phyloP scores from a whole-genome alignment of 805 yeast species.

The Saccharomycopsis lassenensis region DNA sequence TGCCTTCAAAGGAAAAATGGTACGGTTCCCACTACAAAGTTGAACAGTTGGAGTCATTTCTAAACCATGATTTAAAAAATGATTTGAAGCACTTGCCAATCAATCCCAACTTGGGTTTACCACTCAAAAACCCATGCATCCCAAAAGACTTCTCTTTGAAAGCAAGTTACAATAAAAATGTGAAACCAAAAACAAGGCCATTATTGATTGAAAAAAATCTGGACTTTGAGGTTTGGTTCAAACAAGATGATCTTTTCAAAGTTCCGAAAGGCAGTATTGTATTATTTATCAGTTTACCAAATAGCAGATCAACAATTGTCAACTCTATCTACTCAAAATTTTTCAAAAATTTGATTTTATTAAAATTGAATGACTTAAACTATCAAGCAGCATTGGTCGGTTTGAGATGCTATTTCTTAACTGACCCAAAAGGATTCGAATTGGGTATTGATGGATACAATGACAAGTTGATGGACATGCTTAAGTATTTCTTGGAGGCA shows the following conservation, averaged over 20 bases:
- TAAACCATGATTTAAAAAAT: conserved; percentile 28
- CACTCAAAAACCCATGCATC: conserved; percentile 67
- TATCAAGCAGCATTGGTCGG: conserved; percentile 85
- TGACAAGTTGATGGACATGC: conserved; percentile 59
- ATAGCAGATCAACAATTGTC: conserved; percentile 46
- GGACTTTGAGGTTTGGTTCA: conserved; percentile 62
- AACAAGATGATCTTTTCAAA: conserved; percentile 79
- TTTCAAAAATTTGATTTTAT: conserved; percentile 62
- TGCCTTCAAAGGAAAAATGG: conserved; percentile 60
- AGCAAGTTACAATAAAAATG: conserved; percentile 20
- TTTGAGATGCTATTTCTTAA: conserved; percentile 42
- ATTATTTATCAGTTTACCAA: conserved; percentile 54
- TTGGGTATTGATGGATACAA: conserved; percentile 69
- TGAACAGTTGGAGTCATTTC: conserved; percentile 32
- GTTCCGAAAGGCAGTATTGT: conserved; percentile 77
- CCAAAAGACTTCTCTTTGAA: conserved; percentile 64
- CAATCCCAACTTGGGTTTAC: conserved; percentile 38
- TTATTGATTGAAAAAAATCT: conserved; percentile 42
- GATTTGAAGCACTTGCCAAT: conserved; percentile 25
- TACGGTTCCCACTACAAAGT: conserved; percentile 75
- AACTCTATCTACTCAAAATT: conserved; percentile 49
- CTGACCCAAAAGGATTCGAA: conserved; percentile 60
- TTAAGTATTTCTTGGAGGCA: conserved; percentile 47
- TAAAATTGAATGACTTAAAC: conserved; percentile 60
- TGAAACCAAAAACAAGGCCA: too few relatives aligned